Evolutionary conservation across 306 rosid genomes (phyloP).

Genomic region (Cucurbita moschata): DNA sequence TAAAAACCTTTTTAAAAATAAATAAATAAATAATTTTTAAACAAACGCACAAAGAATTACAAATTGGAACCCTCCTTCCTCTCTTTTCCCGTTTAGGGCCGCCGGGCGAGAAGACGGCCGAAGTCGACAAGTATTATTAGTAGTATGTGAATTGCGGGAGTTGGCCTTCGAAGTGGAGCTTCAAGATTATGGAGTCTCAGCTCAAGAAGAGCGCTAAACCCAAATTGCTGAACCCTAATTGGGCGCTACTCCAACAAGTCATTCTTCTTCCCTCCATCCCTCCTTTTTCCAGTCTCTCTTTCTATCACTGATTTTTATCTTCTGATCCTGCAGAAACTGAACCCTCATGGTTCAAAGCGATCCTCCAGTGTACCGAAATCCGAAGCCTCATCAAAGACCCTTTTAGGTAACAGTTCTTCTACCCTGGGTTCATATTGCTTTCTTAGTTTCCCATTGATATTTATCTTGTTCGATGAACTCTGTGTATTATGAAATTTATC

Average conservation of each 20-base stretch:
- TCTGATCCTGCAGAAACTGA: constrained; percentile 41
- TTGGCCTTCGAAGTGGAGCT: background rate
- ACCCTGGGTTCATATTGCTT: background rate
- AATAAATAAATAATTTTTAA: no score
- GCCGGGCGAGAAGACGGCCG: background rate
- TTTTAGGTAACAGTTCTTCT: constrained; percentile 35
- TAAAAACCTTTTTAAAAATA: no score
- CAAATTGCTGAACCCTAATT: constrained; percentile 54
- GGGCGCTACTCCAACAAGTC: constrained; percentile 68
- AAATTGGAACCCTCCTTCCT: background rate
- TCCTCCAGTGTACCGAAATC: constrained; percentile 13
- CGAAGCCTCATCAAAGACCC: constrained; percentile 14
- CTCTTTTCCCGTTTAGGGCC: background rate
- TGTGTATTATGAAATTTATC: background rate
- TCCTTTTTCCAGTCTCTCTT: background rate
- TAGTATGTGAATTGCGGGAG: background rate
- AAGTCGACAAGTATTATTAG: background rate
- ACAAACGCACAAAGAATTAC: no score
- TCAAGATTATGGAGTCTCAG: constrained; percentile 26
- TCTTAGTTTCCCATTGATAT: background rate
- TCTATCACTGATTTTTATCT: background rate
- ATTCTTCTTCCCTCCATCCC: background rate
- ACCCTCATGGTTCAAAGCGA: constrained; percentile 25
- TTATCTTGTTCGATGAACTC: no score
- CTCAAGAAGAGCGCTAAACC: constrained; percentile 29